Evolutionary conservation across 2,329 filamentous ascomycete species (phyloP), one percentile per base, ranked within the genome.

Genomic region (Dactylellina drechsleri): DNA sequence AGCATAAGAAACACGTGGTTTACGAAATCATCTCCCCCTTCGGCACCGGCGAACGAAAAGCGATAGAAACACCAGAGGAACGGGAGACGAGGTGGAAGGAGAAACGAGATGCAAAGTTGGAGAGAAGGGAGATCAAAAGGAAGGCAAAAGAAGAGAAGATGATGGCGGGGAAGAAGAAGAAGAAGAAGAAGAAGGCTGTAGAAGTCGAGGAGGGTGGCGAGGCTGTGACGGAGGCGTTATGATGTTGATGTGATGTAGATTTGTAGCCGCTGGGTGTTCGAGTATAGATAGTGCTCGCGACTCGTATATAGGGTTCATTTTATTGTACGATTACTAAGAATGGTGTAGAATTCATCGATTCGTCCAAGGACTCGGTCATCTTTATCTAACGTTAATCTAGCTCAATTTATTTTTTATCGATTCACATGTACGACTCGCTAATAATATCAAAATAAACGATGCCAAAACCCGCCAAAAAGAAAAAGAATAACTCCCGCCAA

Each of bases 11-110:
- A 26, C 91, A 94, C 79, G 88, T 93, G 41, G 89, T 95, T 28
- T 88, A 89, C 77, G 84, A 86, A 76, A 93, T 95, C 78, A 86
- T 94, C 76, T 89, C 91, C 2, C 91, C 90, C 1, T 88, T 87
- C 72, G 90, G 90, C 16, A 83, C 84, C 62, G 85, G 88, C 28
- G 85, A 87, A 66, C 85, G 92, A 5, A 88, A 90, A 4, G 85
- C 87, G 0, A 85, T 95, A 10, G 89, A 90, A 26, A 88, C 85
- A 0, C 81, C 87, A 53, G 87, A 88, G 60, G 87, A 93, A 81
- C 84, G 87, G 50, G 83, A 84, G 60, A 85, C 86, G 68, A 85
- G 88, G 20, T 62, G 56, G 40, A 50, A 45, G 57, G 82, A 83
- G 31, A 85, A 87, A 81, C 86, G 86, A 66, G 82, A 83, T 36